These are phyloP conservation scores for Keqinozyma sinolaborantium DNA, from an alignment of 1,139 yeast genomes.

Conservation along the genomic window DNA sequence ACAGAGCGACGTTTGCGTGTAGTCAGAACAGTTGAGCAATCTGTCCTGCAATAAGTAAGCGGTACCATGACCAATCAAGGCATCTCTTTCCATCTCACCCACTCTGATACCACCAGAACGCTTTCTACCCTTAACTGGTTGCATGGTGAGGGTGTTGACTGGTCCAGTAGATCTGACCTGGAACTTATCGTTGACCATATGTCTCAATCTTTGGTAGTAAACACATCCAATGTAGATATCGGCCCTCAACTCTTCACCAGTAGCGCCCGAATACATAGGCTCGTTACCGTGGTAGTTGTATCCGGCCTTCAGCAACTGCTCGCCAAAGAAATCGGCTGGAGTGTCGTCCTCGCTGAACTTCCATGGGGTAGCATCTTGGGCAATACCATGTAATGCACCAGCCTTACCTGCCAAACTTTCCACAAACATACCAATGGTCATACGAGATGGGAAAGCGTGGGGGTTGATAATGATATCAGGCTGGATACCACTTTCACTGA, in stretches of 20 bases:
- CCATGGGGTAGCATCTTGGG: conserved; percentile 98
- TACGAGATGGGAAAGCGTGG: conserved; percentile 99
- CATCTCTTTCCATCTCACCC: conserved; percentile 99
- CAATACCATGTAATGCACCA: conserved; percentile 96
- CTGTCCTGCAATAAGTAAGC: conserved; percentile 94
- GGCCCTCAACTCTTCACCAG: conserved; percentile 95
- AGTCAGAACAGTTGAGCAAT: conserved; percentile 91
- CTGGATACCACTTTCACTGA: conserved; percentile 91
- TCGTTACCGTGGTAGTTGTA: conserved; percentile 98
- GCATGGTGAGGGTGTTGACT: conserved; percentile 95
- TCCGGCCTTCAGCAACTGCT: conserved; percentile 82
- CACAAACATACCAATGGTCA: conserved; percentile 99
- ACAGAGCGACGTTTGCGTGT: conserved; percentile 87
- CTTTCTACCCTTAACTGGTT: conserved; percentile 99
- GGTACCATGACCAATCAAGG: conserved; percentile 98
- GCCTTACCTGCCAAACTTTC: conserved; percentile 98
- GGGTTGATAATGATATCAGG: conserved; percentile 98
- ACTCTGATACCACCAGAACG: conserved; percentile 99
- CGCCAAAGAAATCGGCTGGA: conserved; percentile 97
- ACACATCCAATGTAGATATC: conserved; percentile 97
- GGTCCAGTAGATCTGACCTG: conserved; percentile 99
- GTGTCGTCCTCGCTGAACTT: conserved; percentile 86
- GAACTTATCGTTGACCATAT: conserved; percentile 99
- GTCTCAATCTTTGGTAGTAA: conserved; percentile 96
- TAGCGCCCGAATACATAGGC: conserved; percentile 98